Percentiles rank a stretch among this genome's conserved stretches.
Conservation (phyloP, 768 basidiomycete species). For the Kwoniella dejecticola region DNA sequence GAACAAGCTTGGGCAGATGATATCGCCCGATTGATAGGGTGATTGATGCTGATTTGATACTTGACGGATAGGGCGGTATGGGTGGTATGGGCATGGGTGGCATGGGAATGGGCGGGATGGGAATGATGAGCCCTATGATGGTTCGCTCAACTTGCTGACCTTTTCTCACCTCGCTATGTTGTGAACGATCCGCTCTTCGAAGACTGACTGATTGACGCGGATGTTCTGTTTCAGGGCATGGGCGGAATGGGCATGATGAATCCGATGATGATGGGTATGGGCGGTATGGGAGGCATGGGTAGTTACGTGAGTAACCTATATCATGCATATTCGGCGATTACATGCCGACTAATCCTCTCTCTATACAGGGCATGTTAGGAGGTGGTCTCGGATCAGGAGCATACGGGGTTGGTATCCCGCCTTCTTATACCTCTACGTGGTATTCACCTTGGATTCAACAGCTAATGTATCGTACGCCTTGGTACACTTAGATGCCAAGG, state of each 20-base stretch:
- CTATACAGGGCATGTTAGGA: slow-evolving; percentile 43
- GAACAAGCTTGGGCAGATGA: slow-evolving; percentile 4
- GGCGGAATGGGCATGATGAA: slow-evolving; percentile 41
- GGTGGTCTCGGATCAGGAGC: slow-evolving; percentile 49
- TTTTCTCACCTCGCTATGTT: background rate
- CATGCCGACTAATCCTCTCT: background rate
- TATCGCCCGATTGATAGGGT: slow-evolving; percentile 12
- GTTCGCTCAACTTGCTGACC: slow-evolving; percentile 19
- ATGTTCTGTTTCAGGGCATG: slow-evolving; percentile 2
- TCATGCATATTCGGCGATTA: no score
- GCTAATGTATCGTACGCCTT: slow-evolving; percentile 43
- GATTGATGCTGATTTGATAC: slow-evolving; percentile 25
- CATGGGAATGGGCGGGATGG: slow-evolving; percentile 39
- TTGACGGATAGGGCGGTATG: slow-evolving; percentile 60
- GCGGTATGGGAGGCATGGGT: slow-evolving; percentile 26
- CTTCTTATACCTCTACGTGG: slow-evolving; percentile 25
- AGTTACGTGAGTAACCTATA: background rate
- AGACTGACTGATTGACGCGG: background rate
- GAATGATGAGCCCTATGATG: slow-evolving; percentile 38
- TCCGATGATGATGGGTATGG: slow-evolving; percentile 37
- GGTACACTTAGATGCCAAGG: slow-evolving; percentile 52
- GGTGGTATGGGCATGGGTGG: slow-evolving; percentile 58
- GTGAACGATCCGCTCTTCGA: background rate
- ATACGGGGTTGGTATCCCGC: slow-evolving; percentile 46
- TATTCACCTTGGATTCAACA: slow-evolving; percentile 32